A percentile compares a stretch with the other conserved stretches of the same genome.
Conservation (phyloP, 306 rosid species). For the Trifolium pratense region DNA sequence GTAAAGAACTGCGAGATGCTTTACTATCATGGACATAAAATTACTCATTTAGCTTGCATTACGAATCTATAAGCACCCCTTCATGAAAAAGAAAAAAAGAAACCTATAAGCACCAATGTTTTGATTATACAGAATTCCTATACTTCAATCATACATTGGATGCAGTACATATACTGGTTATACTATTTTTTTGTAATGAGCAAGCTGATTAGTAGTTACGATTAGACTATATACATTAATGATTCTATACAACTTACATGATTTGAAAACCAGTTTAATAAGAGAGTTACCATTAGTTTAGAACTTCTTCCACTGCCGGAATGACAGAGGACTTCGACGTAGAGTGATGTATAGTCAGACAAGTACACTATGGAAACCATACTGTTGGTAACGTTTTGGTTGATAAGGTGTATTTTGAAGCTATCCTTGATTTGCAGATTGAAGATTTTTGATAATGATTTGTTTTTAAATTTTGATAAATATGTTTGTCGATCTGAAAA, state of each 20-base stretch:
- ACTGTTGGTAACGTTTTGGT: background rate
- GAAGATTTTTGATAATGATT: background rate
- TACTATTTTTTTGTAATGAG: conserved; percentile 6
- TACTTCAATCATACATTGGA: background rate
- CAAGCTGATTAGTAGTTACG: background rate
- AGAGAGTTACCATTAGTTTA: background rate
- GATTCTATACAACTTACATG: background rate
- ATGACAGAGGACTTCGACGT: background rate
- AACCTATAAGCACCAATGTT: background rate
- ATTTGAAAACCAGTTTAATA: conserved; percentile 20
- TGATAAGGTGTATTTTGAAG: background rate
- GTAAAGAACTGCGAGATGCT: conserved; percentile 60
- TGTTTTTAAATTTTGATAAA: no score
- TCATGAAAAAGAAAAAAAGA: background rate
- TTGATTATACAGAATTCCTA: conserved; percentile 25
- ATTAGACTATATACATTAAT: background rate
- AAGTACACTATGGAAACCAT: background rate
- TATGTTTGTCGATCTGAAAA: no score
- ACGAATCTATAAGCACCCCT: conserved; percentile 10
- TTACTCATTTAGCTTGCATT: no score
- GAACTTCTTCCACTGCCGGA: conserved; percentile 1
- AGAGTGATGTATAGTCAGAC: background rate
- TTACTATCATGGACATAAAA: conserved; percentile 4
- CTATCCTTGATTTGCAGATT: background rate
- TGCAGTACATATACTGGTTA: background rate